Evolutionary conservation across 169 alveolate species (phyloP).

Genomic region (Plasmodium yoelii): DNA sequence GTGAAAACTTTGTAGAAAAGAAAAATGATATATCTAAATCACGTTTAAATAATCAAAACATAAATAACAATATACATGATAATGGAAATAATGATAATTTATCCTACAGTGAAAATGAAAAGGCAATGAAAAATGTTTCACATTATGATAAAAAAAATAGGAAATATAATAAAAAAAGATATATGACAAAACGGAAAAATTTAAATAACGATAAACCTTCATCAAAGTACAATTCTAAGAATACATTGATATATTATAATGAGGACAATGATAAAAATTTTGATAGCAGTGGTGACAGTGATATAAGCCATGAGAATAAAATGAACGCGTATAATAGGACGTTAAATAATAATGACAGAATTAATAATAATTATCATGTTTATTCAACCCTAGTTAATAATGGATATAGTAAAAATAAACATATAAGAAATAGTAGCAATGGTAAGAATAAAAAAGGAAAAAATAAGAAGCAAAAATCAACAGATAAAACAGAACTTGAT

Average conservation of each 20-base stretch:
- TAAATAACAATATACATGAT: not conserved
- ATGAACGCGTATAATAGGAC: no score
- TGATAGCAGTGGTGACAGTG: not conserved
- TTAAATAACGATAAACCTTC: constrained; percentile 1
- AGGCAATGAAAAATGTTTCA: not conserved
- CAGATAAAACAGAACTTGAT: constrained; percentile 16
- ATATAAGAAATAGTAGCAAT: not conserved
- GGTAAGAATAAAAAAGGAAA: not conserved
- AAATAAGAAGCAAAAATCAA: not conserved
- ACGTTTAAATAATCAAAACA: not conserved
- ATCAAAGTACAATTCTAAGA: not conserved
- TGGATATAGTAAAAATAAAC: constrained; percentile 5
- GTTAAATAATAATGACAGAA: no score
- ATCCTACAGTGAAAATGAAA: constrained; percentile 10
- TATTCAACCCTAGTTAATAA: constrained; percentile 6
- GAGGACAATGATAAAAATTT: not conserved
- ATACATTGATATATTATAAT: constrained; percentile 5
- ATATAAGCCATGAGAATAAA: no score
- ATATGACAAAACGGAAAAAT: not conserved
- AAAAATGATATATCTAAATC: constrained; percentile 2
- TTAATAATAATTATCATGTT: no score
- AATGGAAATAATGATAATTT: constrained; percentile 5
- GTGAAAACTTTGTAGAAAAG: not conserved
- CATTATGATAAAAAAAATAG: constrained; percentile 8
- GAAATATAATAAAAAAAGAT: not conserved